A percentile compares a stretch with the other conserved stretches of the same genome.
Conservation (phyloP, 1,139 yeast species). For the Lodderomyces pseudojiufengensis region DNA sequence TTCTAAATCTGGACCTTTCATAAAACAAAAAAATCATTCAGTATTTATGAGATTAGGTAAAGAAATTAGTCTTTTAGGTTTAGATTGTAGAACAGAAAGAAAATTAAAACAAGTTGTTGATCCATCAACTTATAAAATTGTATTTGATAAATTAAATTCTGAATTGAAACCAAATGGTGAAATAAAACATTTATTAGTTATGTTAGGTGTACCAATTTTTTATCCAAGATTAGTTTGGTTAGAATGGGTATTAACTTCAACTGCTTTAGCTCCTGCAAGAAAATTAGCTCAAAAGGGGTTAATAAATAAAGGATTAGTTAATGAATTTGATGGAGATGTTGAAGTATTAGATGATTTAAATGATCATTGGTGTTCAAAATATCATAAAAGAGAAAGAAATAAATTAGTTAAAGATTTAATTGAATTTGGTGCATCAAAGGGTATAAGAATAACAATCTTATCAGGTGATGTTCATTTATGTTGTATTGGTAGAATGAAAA, state of each 20-base stretch:
- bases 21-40: constrained; percentile 62
- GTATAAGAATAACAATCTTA: constrained; percentile 74
- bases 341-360: constrained; percentile 89
- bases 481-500: constrained; percentile 72
- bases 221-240: constrained; percentile 92
- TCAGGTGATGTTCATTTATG: constrained; percentile 94
- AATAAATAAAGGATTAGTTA: constrained; percentile 65
- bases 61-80: constrained; percentile 65
- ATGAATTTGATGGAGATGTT: constrained; percentile 87
- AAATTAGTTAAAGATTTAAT: constrained; percentile 52
- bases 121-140: constrained; percentile 49
- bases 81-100: constrained; percentile 93
- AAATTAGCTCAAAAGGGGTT: constrained; percentile 67
- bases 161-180: constrained; percentile 51
- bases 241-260: constrained; percentile 66
- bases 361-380: constrained; percentile 93
- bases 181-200: constrained; percentile 70
- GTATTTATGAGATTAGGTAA: constrained; percentile 70
- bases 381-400: constrained; percentile 80
- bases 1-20: constrained; percentile 56
- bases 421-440: constrained; percentile 58
- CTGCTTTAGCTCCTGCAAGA: constrained; percentile 60
- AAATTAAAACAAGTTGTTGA: constrained; percentile 57
- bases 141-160: constrained; percentile 56
- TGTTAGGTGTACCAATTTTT: constrained; percentile 92